Percentiles rank a stretch among this genome's conserved stretches.
These are phyloP conservation scores for Capsicum pubescens DNA, from an alignment of 257 asterid species.

Conservation along the genomic window DNA sequence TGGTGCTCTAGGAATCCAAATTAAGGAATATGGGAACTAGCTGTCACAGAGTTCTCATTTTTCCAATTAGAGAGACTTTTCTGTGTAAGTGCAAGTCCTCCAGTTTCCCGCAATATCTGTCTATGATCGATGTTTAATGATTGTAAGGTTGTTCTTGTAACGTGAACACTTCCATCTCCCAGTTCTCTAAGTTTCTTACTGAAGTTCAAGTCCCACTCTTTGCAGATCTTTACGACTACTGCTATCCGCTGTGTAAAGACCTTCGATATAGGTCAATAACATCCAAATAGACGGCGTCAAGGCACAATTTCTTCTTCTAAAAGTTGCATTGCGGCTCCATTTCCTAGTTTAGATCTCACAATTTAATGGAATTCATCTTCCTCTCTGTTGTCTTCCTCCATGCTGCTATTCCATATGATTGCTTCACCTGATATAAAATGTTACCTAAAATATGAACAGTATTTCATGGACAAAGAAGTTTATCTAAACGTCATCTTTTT, in stretches of 20 bases:
- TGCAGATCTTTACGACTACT: background rate
- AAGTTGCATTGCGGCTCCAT: background rate
- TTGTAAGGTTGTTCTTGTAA: background rate
- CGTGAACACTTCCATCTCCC: background rate
- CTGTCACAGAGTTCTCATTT: background rate
- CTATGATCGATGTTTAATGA: background rate
- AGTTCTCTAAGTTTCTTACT: conserved; percentile 3
- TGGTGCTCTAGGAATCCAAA: background rate
- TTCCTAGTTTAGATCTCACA: conserved; percentile 11
- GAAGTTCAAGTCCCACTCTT: conserved; percentile 2
- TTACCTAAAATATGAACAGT: conserved; percentile 8
- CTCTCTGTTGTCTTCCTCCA: background rate
- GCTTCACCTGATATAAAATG: conserved; percentile 13
- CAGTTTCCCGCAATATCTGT: background rate
- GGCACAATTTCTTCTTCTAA: background rate
- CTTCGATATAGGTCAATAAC: background rate
- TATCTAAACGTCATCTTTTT: background rate
- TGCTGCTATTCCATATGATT: background rate
- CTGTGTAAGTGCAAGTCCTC: background rate
- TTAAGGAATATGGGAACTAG: background rate
- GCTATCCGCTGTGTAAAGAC: background rate
- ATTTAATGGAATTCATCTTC: background rate
- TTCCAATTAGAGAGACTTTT: background rate
- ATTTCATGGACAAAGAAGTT: conserved; percentile 16
- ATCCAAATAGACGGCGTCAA: background rate